Evolutionary conservation across 202 grass and related monocot genomes (phyloP).

Genomic region (Musa balbisiana): DNA sequence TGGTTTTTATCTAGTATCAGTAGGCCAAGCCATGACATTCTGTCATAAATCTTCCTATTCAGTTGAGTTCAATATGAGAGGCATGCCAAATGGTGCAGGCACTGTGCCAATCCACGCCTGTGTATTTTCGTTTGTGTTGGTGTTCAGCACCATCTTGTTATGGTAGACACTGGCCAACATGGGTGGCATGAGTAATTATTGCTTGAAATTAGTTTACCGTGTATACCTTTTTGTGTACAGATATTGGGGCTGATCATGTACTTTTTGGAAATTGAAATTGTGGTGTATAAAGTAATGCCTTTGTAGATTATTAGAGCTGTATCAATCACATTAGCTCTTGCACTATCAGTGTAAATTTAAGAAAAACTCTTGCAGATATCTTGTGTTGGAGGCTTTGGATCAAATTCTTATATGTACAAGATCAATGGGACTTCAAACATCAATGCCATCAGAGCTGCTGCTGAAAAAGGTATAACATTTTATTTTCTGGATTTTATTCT

Average conservation of each 20-base stretch:
- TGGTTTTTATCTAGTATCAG: background rate
- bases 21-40: background rate
- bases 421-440: constrained; percentile 93
- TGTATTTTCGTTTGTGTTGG: background rate
- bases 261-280: background rate
- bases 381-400: constrained; percentile 93
- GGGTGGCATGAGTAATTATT: background rate
- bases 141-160: background rate
- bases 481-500: constrained; percentile 17
- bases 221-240: background rate
- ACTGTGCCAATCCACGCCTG: background rate
- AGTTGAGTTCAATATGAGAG: background rate
- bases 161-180: background rate
- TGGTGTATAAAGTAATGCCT: background rate
- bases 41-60: background rate
- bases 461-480: constrained; percentile 58
- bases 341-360: background rate
- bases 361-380: constrained; percentile 49
- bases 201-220: background rate
- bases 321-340: background rate
- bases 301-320: background rate
- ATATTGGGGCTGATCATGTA: background rate
- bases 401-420: constrained; percentile 86
- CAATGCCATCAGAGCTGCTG: constrained; percentile 79
- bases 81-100: background rate